Conservation (phyloP, 495 filamentous ascomycete species). For the Trichoderma virens region DNA sequence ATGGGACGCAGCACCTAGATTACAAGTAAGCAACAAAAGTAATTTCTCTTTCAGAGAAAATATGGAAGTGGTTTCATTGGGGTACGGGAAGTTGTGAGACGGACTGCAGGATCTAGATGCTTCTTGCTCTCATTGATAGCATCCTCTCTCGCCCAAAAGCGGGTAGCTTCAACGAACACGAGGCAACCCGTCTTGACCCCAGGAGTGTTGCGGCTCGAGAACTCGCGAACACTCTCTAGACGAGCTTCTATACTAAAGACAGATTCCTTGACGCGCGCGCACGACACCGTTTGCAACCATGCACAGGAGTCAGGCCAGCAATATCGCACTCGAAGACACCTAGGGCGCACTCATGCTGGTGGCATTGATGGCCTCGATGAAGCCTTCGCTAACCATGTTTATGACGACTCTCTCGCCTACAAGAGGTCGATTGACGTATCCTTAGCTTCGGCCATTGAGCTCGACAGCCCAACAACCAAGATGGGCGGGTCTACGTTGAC, state of each 20-base stretch:
- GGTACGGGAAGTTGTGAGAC: not conserved
- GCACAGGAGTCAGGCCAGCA: slow-evolving; percentile 63
- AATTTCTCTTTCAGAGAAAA: not conserved
- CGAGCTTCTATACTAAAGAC: slow-evolving; percentile 75
- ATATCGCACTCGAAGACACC: slow-evolving; percentile 76
- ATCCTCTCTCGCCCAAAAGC: slow-evolving; percentile 88
- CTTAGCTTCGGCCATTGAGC: slow-evolving; percentile 48
- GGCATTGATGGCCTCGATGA: slow-evolving; percentile 83
- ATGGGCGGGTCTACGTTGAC: slow-evolving; percentile 86
- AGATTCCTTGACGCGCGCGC: slow-evolving; percentile 70
- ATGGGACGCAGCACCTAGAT: slow-evolving; percentile 58
- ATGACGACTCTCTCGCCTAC: slow-evolving; percentile 67
- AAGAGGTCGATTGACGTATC: slow-evolving; percentile 70
- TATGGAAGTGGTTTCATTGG: not conserved
- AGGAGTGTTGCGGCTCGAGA: slow-evolving; percentile 56
- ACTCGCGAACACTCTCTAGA: slow-evolving; percentile 64
- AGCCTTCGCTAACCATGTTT: slow-evolving; percentile 81
- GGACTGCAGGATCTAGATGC: slow-evolving; percentile 51
- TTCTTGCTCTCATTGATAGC: slow-evolving; percentile 71
- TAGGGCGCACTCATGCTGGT: slow-evolving; percentile 70
- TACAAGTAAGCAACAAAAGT: slow-evolving; percentile 9
- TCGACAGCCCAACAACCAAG: slow-evolving; percentile 68
- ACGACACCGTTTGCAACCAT: slow-evolving; percentile 54
- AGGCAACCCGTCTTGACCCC: slow-evolving; percentile 68
- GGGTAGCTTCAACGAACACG: slow-evolving; percentile 73